phyloP scores from a whole-genome alignment of 148 eudicot species.

The Rhododendron williamsianum region DNA sequence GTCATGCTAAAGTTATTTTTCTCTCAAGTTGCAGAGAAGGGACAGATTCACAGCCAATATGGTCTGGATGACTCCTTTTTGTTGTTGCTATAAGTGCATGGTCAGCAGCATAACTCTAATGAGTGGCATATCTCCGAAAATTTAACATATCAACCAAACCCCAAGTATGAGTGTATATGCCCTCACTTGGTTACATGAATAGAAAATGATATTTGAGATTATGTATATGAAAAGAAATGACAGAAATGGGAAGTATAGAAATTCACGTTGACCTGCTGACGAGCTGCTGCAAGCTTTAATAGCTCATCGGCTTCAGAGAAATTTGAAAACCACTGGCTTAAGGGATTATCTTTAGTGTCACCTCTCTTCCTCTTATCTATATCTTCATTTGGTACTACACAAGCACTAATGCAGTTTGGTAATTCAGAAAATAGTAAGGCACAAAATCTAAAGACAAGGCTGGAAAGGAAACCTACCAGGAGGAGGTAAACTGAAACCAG shows the following conservation, averaged over 20 bases:
- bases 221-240: background rate
- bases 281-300: slow-evolving; percentile 62
- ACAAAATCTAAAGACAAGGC: background rate
- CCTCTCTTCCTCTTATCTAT: slow-evolving; percentile 36
- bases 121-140: background rate
- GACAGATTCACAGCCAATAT: background rate
- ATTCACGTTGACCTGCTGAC: slow-evolving; percentile 49
- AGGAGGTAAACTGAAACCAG: slow-evolving; percentile 38
- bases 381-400: slow-evolving; percentile 38
- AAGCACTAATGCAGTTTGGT: background rate
- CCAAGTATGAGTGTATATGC: background rate
- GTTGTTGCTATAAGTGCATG: background rate
- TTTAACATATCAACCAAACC: background rate
- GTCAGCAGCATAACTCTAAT: background rate
- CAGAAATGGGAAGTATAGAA: background rate
- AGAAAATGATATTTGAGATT: background rate
- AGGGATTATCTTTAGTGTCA: slow-evolving; percentile 45
- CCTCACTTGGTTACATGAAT: background rate
- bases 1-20: background rate
- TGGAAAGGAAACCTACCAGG: slow-evolving; percentile 31
- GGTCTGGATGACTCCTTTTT: background rate
- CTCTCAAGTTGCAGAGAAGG: background rate
- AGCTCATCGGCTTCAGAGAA: slow-evolving; percentile 64
- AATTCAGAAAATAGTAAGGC: background rate
- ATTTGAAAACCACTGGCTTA: slow-evolving; percentile 44